Conservation (phyloP, 1,284 basidiomycete genomes). For the Ustilago shanxiensis region DNA sequence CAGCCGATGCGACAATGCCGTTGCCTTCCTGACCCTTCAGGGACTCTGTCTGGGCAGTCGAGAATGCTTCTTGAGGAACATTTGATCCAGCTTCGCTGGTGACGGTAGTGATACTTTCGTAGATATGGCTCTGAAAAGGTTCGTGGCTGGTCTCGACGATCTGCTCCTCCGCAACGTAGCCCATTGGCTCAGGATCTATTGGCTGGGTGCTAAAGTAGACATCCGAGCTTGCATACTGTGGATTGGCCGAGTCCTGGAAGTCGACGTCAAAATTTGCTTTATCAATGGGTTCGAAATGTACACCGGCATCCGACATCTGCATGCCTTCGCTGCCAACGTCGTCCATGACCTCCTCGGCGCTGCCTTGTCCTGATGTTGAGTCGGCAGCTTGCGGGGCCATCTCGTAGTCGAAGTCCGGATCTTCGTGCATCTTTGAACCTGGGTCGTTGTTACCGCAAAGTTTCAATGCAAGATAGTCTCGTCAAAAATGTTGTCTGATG, state of each 20-base stretch:
- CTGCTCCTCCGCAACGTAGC: constrained; percentile 1
- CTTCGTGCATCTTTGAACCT: constrained; percentile 25
- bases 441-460: background rate
- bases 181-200: background rate
- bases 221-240: background rate
- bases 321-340: constrained; percentile 29
- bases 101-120: background rate
- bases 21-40: background rate
- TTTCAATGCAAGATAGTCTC: background rate
- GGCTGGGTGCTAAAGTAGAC: background rate
- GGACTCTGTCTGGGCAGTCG: background rate
- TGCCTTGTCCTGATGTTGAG: constrained; percentile 3
- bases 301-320: constrained; percentile 29
- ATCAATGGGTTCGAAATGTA: constrained; percentile 15
- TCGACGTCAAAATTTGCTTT: constrained; percentile 34
- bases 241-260: constrained; percentile 22
- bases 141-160: background rate
- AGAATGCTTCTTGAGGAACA: background rate
- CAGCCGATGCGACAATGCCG: background rate
- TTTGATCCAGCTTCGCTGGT: background rate
- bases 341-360: constrained; percentile 35
- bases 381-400: constrained; percentile 32
- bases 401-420: constrained; percentile 43
- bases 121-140: background rate
- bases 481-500: background rate